These are phyloP conservation scores for Vigna mungo DNA, from an alignment of 306 rosid genomes.

Conservation along the genomic window DNA sequence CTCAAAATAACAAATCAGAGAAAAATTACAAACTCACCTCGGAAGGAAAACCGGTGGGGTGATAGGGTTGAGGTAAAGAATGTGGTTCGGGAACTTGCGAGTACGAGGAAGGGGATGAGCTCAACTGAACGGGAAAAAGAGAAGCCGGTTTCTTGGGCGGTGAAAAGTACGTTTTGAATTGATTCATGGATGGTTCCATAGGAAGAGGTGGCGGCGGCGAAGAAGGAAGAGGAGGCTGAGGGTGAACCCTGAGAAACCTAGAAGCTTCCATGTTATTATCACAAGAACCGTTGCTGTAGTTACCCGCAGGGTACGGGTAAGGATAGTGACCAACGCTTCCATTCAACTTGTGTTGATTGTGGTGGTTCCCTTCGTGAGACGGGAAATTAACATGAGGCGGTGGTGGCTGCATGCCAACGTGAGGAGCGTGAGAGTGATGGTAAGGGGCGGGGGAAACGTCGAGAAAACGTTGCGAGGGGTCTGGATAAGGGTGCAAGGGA, in stretches of 20 bases:
- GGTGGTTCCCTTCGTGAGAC: not conserved
- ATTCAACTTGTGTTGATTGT: too few species aligned
- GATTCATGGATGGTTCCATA: conserved; percentile 51
- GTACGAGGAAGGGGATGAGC: conserved; percentile 56
- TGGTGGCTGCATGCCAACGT: not conserved
- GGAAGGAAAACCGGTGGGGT: conserved; percentile 53
- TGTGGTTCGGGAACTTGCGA: conserved; percentile 57
- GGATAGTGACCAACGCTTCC: conserved; percentile 13
- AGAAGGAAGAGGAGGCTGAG: conserved; percentile 64
- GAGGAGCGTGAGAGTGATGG: conserved; percentile 24
- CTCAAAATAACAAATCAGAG: not conserved
- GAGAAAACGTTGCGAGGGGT: not conserved
- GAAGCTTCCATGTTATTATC: conserved; percentile 57
- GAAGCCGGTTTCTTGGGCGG: conserved; percentile 56
- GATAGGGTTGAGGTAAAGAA: conserved; percentile 56
- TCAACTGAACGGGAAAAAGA: conserved; percentile 64
- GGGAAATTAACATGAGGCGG: not conserved
- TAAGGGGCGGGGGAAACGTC: not conserved
- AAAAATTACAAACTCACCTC: conserved; percentile 56
- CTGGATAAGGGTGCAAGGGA: not conserved
- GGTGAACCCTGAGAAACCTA: conserved; percentile 58
- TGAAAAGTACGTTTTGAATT: conserved; percentile 49
- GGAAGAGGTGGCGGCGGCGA: conserved; percentile 88
- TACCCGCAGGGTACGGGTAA: conserved; percentile 43
- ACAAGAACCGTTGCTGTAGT: conserved; percentile 38